Evolutionary conservation across 495 filamentous ascomycete genomes (phyloP), one percentile per base, ranked within the genome.

Genomic region (Entonaema liquescens): DNA sequence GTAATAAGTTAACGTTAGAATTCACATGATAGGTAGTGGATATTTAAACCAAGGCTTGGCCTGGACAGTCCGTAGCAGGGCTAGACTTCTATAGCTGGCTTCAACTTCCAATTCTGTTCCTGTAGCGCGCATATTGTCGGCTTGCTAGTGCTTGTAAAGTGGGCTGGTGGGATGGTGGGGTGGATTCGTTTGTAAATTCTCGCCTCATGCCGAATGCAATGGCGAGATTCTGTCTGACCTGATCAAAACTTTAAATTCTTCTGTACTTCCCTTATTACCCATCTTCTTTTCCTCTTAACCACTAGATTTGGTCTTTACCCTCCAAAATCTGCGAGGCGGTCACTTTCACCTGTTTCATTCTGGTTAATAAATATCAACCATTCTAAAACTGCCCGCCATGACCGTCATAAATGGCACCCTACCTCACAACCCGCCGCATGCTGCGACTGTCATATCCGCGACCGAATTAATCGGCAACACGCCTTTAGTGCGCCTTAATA

Each of bases 401-500:
- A 47, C 57, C 28, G 62, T 25, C 62, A 23, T 65, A 2, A 70
- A 71, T 21, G 59, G 70, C 49, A 67, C 56, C 19, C 38, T 72
- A 35, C 71, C 75, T 25, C 68, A 76, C 35, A 65, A 50, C 36
- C 71, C 70, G 23, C 69, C 71, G 12, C 75, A 67, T 25, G 65
- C 78, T 54, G 69, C 71, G 9, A 77, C 76, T 29, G 77, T 68
- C 50, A 52, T 69, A 15, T 84, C 85, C 44, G 84, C 83, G 2
- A 83, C 82, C 28, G 84, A 87, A 74, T 75, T 88, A 47, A 98
- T 99, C 71, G 95, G 95, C 72, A 96, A 96, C 79, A 98, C 96
- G 12, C 95, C 95, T 4, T 86, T 99, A 35, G 94, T 99, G 17
- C 90, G 90, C 23, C 85, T 99, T 67, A 98, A 98, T 82, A 90